Evolutionary conservation across 148 eudicot genomes (phyloP).

Genomic region (Hydrangea macrophylla): DNA sequence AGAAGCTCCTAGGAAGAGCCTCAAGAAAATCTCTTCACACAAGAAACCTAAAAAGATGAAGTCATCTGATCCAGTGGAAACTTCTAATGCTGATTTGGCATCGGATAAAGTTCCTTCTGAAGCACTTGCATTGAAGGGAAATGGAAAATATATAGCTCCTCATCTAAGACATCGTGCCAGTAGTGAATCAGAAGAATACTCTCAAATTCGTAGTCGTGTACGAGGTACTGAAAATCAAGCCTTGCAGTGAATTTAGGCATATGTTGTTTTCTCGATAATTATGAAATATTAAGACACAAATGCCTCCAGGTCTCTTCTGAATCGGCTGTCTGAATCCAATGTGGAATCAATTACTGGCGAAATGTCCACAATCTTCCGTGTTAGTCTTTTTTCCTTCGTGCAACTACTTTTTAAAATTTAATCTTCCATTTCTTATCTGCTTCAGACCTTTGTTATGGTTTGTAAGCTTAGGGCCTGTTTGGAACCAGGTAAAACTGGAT

Average conservation of each 20-base stretch:
- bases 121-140: slow-evolving; percentile 16
- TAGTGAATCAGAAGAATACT: slow-evolving; percentile 53
- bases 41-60: slow-evolving; percentile 39
- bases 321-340: slow-evolving; percentile 87
- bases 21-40: slow-evolving; percentile 9
- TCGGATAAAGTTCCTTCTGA: slow-evolving; percentile 21
- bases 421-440: neutral
- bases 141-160: slow-evolving; percentile 71
- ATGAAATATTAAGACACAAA: slow-evolving; percentile 3
- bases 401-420: neutral
- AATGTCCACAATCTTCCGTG: slow-evolving; percentile 59
- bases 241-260: slow-evolving; percentile 6
- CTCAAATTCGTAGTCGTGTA: slow-evolving; percentile 65
- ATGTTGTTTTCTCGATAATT: slow-evolving; percentile 1
- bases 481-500: too few species aligned
- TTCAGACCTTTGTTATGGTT: neutral
- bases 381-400: slow-evolving; percentile 20
- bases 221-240: slow-evolving; percentile 50
- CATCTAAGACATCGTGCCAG: slow-evolving; percentile 55
- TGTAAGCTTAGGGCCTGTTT: too few species aligned
- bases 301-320: slow-evolving; percentile 68
- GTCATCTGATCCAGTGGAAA: slow-evolving; percentile 25
- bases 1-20: slow-evolving; percentile 7
- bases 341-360: slow-evolving; percentile 78
- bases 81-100: slow-evolving; percentile 16